Percentiles rank a stretch among this genome's conserved stretches.
phyloP scores from a whole-genome alignment of 768 basidiomycete species.

The Amanita rubescens region DNA sequence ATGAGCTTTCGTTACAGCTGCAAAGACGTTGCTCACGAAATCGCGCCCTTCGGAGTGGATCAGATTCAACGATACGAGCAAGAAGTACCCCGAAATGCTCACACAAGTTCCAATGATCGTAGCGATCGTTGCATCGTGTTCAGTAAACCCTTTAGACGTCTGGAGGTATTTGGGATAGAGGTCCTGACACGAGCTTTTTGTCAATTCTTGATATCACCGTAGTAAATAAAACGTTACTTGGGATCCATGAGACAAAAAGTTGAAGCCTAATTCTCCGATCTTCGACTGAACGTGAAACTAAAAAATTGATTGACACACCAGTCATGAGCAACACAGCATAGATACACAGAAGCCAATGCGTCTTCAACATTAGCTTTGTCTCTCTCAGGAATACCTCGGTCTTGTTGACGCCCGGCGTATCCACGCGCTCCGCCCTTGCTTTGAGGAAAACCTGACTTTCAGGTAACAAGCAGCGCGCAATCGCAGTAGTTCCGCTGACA shows the following conservation, averaged over 20 bases:
- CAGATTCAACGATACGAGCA: not conserved
- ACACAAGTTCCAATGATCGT: slow-evolving; percentile 78
- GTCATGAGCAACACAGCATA: slow-evolving; percentile 83
- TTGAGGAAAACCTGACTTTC: slow-evolving; percentile 70
- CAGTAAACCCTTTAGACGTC: slow-evolving; percentile 50
- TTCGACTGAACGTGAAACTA: not conserved
- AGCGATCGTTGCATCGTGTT: slow-evolving; percentile 55
- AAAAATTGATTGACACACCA: slow-evolving; percentile 19
- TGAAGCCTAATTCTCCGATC: slow-evolving; percentile 44
- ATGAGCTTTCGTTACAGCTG: not conserved
- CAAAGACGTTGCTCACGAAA: slow-evolving; percentile 19
- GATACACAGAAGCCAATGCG: slow-evolving; percentile 76
- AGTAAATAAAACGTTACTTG: slow-evolving; percentile 30
- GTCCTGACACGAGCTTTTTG: slow-evolving; percentile 32
- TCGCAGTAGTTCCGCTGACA: slow-evolving; percentile 62
- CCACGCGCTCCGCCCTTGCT: slow-evolving; percentile 60
- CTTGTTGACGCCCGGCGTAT: slow-evolving; percentile 42
- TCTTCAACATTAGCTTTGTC: slow-evolving; percentile 66
- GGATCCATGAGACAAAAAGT: slow-evolving; percentile 72
- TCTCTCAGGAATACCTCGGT: slow-evolving; percentile 68
- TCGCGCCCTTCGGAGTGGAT: slow-evolving; percentile 26
- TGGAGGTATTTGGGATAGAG: slow-evolving; percentile 77
- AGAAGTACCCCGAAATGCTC: slow-evolving; percentile 13
- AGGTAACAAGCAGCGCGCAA: slow-evolving; percentile 58
- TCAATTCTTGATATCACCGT: not conserved